Percentiles rank a stretch among this genome's conserved stretches.
These are phyloP conservation scores for Pseudotulostoma volvatum DNA, from an alignment of 495 filamentous ascomycete genomes.

Conservation along the genomic window DNA sequence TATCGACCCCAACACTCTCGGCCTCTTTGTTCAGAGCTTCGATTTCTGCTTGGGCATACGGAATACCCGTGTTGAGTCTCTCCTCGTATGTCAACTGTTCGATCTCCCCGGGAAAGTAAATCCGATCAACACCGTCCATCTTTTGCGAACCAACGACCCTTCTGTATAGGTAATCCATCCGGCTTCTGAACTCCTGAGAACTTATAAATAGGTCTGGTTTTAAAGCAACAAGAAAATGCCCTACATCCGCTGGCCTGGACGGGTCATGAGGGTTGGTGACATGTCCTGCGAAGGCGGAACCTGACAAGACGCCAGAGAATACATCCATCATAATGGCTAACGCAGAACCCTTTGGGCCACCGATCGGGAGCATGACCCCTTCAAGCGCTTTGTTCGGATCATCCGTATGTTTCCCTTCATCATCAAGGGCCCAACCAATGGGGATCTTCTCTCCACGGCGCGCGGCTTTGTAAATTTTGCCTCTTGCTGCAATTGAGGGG, in stretches of 20 bases:
- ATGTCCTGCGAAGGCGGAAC: conserved; percentile 52
- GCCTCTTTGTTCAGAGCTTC: conserved; percentile 52
- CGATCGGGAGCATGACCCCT: conserved; percentile 68
- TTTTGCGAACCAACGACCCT: conserved; percentile 46
- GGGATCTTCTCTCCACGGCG: conserved; percentile 60
- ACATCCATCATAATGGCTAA: conserved; percentile 74
- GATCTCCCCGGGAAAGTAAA: conserved; percentile 68
- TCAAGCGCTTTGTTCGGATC: conserved; percentile 49
- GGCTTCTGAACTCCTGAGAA: conserved; percentile 45
- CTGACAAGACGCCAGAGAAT: conserved; percentile 59
- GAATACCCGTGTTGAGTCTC: conserved; percentile 43
- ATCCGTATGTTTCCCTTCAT: conserved; percentile 47
- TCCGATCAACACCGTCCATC: conserved; percentile 52
- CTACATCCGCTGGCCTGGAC: conserved; percentile 49
- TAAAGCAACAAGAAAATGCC: conserved; percentile 59
- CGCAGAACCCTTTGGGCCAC: conserved; percentile 58
- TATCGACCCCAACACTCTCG: conserved; percentile 28
- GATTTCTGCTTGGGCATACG: conserved; percentile 47
- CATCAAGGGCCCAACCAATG: conserved; percentile 55
- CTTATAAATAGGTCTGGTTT: conserved; percentile 65
- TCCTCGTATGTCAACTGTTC: conserved; percentile 45
- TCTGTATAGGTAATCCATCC: conserved; percentile 57
- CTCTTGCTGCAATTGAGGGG: conserved; percentile 52
- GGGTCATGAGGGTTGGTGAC: conserved; percentile 61
- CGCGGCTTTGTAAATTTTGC: conserved; percentile 61